Evolutionary conservation across 2,329 filamentous ascomycete species (phyloP), one percentile per base, ranked within the genome.

Genomic region (Stylonectria norvegica): DNA sequence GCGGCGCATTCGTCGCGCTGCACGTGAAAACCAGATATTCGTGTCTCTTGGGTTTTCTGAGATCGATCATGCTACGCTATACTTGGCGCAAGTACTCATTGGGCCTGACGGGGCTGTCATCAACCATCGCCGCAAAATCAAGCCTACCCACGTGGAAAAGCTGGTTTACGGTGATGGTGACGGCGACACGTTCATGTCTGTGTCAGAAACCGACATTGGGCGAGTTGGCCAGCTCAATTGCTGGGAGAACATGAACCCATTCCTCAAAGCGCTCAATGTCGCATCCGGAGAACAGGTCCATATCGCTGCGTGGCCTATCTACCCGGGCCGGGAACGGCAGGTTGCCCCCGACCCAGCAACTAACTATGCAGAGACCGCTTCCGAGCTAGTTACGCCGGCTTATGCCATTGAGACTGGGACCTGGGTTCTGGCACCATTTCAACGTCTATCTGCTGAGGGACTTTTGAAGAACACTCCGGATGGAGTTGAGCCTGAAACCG

Each of bases 91-190:
- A 38, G 69, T 73, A 1, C 66, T 79, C 50, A 79, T 80, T 43
- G 71, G 67, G 4, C 65, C 71, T 0, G 61, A 66, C 11, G 70
- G 71, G 2, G 59, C 63, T 7, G 67, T 74, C 37, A 59, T 71
- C 9, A 64, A 71, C 50, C 67, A 72, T 47, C 64, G 71, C 20
- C 67, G 70, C 32, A 74, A 74, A 57, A 72, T 73, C 52, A 74
- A 74, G 63, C 71, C 71, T 1, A 73, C 71, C 1, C 69, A 73
- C 41, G 59, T 73, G 27, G 71, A 73, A 53, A 64, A 69, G 29
- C 60, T 67, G 2, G 62, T 69, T 29, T 81, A 75, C 51, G 76
- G 76, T 2, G 77, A 80, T 35, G 76, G 75, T 3, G 68, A 74
- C 1, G 77, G 73, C 3, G 73, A 79, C 25, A 74, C 75, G n/a